Conservation (phyloP, 2,329 filamentous ascomycete genomes). For the Thermoascus crustaceus region DNA sequence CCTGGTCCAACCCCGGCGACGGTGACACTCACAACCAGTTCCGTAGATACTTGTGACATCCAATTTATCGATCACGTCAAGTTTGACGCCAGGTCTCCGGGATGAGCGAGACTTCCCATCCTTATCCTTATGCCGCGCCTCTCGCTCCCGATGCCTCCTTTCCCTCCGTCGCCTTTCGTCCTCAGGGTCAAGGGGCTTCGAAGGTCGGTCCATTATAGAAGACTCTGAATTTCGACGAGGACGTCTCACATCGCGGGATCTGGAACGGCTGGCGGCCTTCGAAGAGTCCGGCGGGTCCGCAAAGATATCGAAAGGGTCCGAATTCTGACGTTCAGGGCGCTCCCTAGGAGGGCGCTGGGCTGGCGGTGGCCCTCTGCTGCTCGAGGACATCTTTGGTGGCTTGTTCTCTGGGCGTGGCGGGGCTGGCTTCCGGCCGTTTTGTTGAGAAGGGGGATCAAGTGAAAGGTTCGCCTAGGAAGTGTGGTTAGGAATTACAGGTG, state of each 20-base stretch:
- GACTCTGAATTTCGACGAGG: slow-evolving; percentile 57
- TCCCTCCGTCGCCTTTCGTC: slow-evolving; percentile 45
- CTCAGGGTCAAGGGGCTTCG: slow-evolving; percentile 40
- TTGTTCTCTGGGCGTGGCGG: slow-evolving; percentile 29
- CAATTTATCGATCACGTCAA: slow-evolving; percentile 93
- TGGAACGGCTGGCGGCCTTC: slow-evolving; percentile 17
- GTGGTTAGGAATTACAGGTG: slow-evolving; percentile 6
- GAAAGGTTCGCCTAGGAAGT: slow-evolving; percentile 34
- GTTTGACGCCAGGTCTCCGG: slow-evolving; percentile 32
- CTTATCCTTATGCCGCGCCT: slow-evolving; percentile 33
- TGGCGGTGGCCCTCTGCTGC: slow-evolving; percentile 15
- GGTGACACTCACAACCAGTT: slow-evolving; percentile 63
- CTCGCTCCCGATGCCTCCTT: slow-evolving; percentile 43
- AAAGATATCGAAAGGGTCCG: slow-evolving; percentile 41
- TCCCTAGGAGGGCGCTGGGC: slow-evolving; percentile 21
- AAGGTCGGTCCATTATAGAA: slow-evolving; percentile 48
- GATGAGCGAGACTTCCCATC: slow-evolving; percentile 30
- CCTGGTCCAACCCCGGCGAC: background rate
- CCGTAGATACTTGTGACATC: slow-evolving; percentile 96
- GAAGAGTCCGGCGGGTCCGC: slow-evolving; percentile 33
- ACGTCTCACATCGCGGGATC: slow-evolving; percentile 36
- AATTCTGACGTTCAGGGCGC: slow-evolving; percentile 17
- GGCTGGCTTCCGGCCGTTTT: slow-evolving; percentile 28
- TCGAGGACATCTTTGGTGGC: no score
- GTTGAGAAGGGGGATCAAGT: slow-evolving; percentile 25